Conservation (phyloP, 108 stramenopile genomes). For the Pelagomonas calceolata region DNA sequence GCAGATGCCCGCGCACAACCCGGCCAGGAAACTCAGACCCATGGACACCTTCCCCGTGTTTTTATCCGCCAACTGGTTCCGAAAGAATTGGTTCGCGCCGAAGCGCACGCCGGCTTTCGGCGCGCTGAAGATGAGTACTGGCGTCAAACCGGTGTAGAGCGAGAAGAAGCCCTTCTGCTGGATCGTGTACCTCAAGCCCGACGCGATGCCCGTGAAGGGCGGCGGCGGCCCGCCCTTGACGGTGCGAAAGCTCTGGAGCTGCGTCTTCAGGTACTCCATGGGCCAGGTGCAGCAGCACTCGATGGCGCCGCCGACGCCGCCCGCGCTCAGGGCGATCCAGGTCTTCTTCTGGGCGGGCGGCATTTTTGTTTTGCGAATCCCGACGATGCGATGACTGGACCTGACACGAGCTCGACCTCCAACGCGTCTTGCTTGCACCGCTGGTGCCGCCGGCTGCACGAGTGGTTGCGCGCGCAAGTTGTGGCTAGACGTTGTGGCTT, state of each 20-base stretch:
- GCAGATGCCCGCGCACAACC: conserved; percentile 78
- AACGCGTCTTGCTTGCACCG: too few species aligned
- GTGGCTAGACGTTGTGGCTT: too few species aligned
- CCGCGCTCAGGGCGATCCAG: conserved; percentile 1
- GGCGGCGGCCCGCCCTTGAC: conserved; percentile 41
- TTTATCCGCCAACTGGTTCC: conserved; percentile 49
- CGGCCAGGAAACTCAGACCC: conserved; percentile 78
- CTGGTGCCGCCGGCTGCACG: too few species aligned
- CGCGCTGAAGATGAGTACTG: conserved; percentile 65
- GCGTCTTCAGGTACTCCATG: conserved; percentile 87
- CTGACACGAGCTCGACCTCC: too few species aligned
- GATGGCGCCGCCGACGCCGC: conserved; percentile 29
- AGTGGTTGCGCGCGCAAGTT: too few species aligned
- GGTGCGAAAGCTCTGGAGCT: conserved; percentile 55
- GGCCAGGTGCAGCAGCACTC: conserved; percentile 69
- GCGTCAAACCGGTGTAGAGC: conserved; percentile 59
- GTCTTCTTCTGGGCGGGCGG: too few species aligned
- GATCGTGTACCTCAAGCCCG: conserved; percentile 72
- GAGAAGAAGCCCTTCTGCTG: conserved; percentile 53
- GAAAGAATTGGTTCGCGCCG: conserved; percentile 58
- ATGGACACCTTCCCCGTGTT: conserved; percentile 66
- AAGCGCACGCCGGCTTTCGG: conserved; percentile 96
- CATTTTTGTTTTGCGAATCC: too few species aligned
- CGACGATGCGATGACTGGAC: too few species aligned
- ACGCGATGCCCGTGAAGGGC: conserved; percentile 58